Evolutionary conservation across 257 asterid genomes (phyloP), one percentile per base, ranked within the genome.

Genomic region (Solanum pimpinellifolium): DNA sequence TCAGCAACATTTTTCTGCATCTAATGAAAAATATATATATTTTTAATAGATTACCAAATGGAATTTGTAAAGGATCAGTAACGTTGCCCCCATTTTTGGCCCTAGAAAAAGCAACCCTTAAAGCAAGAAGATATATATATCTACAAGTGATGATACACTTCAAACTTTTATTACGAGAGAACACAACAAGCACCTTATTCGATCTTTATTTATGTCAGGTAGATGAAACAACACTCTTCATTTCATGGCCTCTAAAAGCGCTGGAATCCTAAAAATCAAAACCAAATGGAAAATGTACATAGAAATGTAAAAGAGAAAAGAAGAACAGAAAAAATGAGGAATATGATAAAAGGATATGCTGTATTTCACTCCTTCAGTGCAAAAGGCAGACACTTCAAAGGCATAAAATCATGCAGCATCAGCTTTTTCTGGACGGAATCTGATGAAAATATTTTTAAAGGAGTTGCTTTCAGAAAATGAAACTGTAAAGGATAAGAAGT

Each of bases 341-440:
- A 91, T 87, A 90, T 86, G 29, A 83, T 23, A 16, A 35, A 83
- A 74, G 91, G 56, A 14, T 47, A 47, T 47, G 56, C 3, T 47
- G 56, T 47, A 47, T 47, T 47, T 47, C 20, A 47, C 56, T 47
- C 56, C 56, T 46, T 0, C 2, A 13, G 56, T 46, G 56, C 18
- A 46, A 46, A 44, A 1, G 31, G 25, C 12, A 41, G 6, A 69
- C 11, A 21, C 21, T 39, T 75, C 83, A 7, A 39, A 76, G 59
- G 83, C 37, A 76, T 42, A 76, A 76, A 76, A 41, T 42, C 23
- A 76, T 5, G 37, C 60, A 76, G 35, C 37, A 76, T 75, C 15
- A 70, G 11, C 86, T 59, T 89, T 89, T 83, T 75, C 33, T 42
- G 46, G 69, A 12, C 6, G 35, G 73, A 49, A 65, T 65, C 35